Base-by-base conservation (phyloP, 495 filamentous ascomycete genomes). In the Aspergillus sclerotiicarbonarius region DNA sequence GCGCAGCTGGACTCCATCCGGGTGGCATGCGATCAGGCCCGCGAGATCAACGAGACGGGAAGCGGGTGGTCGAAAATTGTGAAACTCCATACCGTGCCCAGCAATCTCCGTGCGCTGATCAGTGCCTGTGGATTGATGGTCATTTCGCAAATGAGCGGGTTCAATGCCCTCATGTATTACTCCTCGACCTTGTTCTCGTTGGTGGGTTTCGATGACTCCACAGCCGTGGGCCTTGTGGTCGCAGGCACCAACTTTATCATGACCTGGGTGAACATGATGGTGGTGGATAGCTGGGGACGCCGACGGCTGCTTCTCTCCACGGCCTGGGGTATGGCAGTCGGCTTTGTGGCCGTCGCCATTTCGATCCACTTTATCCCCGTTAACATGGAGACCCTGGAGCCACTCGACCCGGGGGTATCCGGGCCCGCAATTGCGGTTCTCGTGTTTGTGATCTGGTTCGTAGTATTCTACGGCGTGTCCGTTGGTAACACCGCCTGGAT, bases 211-310 rank as follows among this genome's bases (percentile, higher is more conserved):
- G 58, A 61, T 29, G 79, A 79, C 53, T 77, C 81, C 7, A 74
- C 77, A 0, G 79, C 79, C 2, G 80, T 84, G 2, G 78, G 78
- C 3, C 69, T 75, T 7, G 74, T 80, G 32, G 72, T 83, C 32
- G 79, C 79, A 18, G 81, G 68, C 1, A 79, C 79, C 6, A 84
- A 82, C 57, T 80, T 83, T 56, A 55, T 82, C 53, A 80, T 84
- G 66, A 82, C 76, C 3, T 71, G 73, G 30, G 70, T 81, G 43
- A 83, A 80, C 57, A 70, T 84, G 60, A 65, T 76, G 60, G 39
- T 78, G 13, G 72, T 84, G 5, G 81, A 84, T 57, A 63, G 65
- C 10, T 58, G 81, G 37, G 80, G 82, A 12, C 73, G 82, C 13
- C 62, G 82, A n/a, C 66, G 71, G 4, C 71, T 84, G 29, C 64